Evolutionary conservation across 441 rosid genomes (phyloP), one percentile per base, ranked within the genome.

Genomic region (Mallotus japonicus): DNA sequence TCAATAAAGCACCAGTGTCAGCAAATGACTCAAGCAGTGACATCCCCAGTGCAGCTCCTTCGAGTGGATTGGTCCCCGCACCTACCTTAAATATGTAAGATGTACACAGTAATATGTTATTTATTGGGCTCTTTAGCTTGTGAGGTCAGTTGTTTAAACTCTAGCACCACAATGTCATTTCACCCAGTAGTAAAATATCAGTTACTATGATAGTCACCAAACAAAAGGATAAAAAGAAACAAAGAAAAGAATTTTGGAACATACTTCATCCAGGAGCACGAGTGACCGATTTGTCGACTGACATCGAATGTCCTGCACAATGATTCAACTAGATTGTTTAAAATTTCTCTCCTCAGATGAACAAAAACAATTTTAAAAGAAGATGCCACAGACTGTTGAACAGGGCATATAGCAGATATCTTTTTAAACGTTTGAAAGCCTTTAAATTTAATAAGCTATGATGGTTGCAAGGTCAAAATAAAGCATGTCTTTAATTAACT

Each of bases 41-140:
- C 93, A 95, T 92, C 74, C 97, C 97, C 70, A 95, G 82, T 55
- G 97, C 97, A 74, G 99, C 97, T 74, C 99, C 97, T 88, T 95
- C 97, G 65, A 95, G 93, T 24, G 99, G 99, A 87, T 95, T 95
- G 71, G 99, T 95, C 73, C 99, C 97, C 17, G 95, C 97, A 79
- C 97, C 97, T 80, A 95, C 95, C 97, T 95, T 79, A 46, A 40
- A 54, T 74, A 65, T 71, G 62, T 53, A 70, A 65, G 67, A 72
- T 13, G 50, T 42, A 24, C n/a, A 60, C 46, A 71, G 19, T 34
- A 51, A 7, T 49, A 17, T 20, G 46, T 28, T 63, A 46, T 68
- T 62, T 40, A 14, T 58, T 51, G 56, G 40, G 8, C 34, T 50
- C 37, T 22, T 37, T 53, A 47, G 37, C 6, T 13, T 53, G 42